phyloP scores from a whole-genome alignment of 306 rosid species.

The Acmispon strigosus region DNA sequence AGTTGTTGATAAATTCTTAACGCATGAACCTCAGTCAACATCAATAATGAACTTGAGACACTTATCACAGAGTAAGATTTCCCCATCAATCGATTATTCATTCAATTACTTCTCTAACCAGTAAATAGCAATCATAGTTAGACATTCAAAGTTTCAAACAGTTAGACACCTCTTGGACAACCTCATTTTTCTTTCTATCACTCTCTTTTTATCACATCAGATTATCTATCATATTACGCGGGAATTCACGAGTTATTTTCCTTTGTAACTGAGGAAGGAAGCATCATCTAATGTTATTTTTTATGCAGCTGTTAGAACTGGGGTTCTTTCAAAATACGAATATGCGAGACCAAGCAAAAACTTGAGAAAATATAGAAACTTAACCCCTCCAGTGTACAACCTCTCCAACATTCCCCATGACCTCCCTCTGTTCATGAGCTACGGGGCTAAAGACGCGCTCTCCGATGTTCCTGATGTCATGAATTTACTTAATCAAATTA shows the following conservation, averaged over 20 bases:
- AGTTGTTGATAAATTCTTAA: slow-evolving; percentile 30
- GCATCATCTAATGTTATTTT: neutral
- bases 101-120: no score
- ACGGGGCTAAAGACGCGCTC: slow-evolving; percentile 65
- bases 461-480: slow-evolving; percentile 45
- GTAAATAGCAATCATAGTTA: no score
- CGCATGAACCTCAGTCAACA: slow-evolving; percentile 51
- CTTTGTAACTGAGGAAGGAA: no score
- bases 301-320: slow-evolving; percentile 43
- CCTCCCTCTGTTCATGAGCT: slow-evolving; percentile 62
- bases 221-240: no score
- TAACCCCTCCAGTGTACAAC: slow-evolving; percentile 51
- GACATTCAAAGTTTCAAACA: no score
- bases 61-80: slow-evolving; percentile 56
- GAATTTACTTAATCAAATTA: slow-evolving; percentile 31
- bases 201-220: no score
- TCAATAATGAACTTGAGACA: slow-evolving; percentile 63
- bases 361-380: slow-evolving; percentile 31
- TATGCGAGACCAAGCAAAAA: slow-evolving; percentile 24
- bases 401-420: slow-evolving; percentile 55
- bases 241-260: no score
- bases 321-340: slow-evolving; percentile 47
- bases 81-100: neutral
- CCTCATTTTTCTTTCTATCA: no score
- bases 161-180: no score